Percentiles rank a stretch among this genome's conserved stretches.
These are phyloP conservation scores for Aspergillus saccharolyticus DNA, from an alignment of 495 filamentous ascomycete genomes.

Conservation along the genomic window DNA sequence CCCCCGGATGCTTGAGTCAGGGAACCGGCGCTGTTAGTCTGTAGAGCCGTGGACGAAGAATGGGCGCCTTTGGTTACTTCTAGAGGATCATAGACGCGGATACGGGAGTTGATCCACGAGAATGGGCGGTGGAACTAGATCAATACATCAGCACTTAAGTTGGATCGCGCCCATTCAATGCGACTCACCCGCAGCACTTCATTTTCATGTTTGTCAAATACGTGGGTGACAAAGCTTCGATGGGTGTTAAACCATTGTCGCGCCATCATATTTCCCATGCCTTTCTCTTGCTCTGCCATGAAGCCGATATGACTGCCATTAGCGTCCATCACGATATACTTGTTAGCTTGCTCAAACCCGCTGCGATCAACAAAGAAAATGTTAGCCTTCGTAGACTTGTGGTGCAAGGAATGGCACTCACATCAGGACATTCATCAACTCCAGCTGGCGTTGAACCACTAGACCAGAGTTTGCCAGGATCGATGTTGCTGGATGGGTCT, in stretches of 20 bases:
- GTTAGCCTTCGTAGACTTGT: neutral
- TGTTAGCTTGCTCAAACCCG: constrained; percentile 69
- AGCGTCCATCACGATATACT: constrained; percentile 68
- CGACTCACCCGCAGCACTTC: constrained; percentile 55
- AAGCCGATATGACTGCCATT: constrained; percentile 63
- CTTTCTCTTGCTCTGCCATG: constrained; percentile 62
- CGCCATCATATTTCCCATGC: constrained; percentile 52
- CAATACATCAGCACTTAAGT: neutral
- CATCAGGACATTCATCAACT: constrained; percentile 67
- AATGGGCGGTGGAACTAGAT: constrained; percentile 62
- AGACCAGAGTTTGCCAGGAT: constrained; percentile 59
- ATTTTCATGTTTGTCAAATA: constrained; percentile 60
- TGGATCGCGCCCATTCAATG: neutral
- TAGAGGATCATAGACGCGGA: constrained; percentile 59
- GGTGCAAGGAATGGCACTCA: constrained; percentile 22
- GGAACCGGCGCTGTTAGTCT: constrained; percentile 36
- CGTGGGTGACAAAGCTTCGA: constrained; percentile 63
- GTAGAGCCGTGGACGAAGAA: constrained; percentile 40
- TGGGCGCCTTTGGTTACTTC: constrained; percentile 26
- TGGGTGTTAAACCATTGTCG: constrained; percentile 63
- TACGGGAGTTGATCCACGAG: constrained; percentile 60
- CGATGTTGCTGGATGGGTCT: constrained; percentile 53
- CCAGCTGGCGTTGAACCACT: constrained; percentile 61
- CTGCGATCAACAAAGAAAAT: constrained; percentile 17
- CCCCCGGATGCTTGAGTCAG: constrained; percentile 32